Evolutionary conservation across 1,284 basidiomycete species (phyloP).

Genomic region (Boletus hoseneyae): DNA sequence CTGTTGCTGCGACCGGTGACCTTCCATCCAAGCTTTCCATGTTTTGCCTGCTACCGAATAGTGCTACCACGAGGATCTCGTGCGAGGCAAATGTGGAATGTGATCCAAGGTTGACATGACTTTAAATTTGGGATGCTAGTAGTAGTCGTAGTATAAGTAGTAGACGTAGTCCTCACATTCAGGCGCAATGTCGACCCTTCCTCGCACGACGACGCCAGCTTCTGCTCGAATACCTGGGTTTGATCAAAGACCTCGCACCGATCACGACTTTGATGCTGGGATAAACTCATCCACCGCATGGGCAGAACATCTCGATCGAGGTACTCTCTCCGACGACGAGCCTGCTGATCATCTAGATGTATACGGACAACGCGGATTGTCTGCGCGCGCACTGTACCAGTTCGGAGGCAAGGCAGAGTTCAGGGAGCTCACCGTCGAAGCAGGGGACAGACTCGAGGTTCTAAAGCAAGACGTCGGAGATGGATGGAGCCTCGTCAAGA

Average conservation of each 20-base stretch:
- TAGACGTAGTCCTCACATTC: background rate
- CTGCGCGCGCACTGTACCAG: slow-evolving; percentile 64
- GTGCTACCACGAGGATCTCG: background rate
- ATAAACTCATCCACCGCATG: slow-evolving; percentile 73
- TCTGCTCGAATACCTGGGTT: slow-evolving; percentile 6
- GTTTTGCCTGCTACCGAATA: slow-evolving; percentile 1
- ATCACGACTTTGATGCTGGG: slow-evolving; percentile 66
- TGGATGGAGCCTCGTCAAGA: slow-evolving; percentile 71
- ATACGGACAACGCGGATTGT: slow-evolving; percentile 39
- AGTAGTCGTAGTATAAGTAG: background rate
- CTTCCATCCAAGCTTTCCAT: background rate
- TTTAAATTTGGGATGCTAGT: background rate
- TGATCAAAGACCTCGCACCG: slow-evolving; percentile 19
- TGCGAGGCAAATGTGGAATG: background rate
- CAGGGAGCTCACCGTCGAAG: slow-evolving; percentile 60
- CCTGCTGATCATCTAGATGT: slow-evolving; percentile 35
- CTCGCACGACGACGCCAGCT: slow-evolving; percentile 23
- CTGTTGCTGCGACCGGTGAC: slow-evolving; percentile 1
- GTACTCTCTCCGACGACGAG: slow-evolving; percentile 41
- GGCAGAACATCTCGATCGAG: slow-evolving; percentile 57
- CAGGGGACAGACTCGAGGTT: slow-evolving; percentile 64
- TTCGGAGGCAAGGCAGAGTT: slow-evolving; percentile 74
- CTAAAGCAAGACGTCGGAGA: slow-evolving; percentile 65
- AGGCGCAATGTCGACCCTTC: slow-evolving; percentile 32
- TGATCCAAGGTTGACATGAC: slow-evolving; percentile 9